A percentile compares a stretch with the other conserved stretches of the same genome.
These are phyloP conservation scores for Phytophthora pluvialis DNA, from an alignment of 352 stramenopile genomes.

Conservation along the genomic window DNA sequence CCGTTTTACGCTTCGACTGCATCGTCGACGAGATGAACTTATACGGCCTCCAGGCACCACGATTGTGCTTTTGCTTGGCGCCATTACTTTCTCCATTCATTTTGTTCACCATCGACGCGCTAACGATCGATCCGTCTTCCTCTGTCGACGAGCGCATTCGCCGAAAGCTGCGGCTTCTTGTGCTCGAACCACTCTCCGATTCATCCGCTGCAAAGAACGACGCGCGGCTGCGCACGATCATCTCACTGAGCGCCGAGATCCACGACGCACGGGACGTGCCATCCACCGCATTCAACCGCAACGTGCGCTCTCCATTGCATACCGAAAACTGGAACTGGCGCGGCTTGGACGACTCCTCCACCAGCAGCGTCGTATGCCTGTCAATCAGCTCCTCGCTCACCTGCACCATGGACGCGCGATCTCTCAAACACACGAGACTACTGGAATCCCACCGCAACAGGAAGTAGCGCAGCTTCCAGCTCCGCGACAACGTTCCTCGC, in stretches of 20 bases:
- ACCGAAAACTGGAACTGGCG: slow-evolving; percentile 87
- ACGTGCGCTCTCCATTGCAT: slow-evolving; percentile 68
- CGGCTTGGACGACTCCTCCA: slow-evolving; percentile 65
- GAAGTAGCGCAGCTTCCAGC: slow-evolving; percentile 89
- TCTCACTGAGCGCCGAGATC: slow-evolving; percentile 79
- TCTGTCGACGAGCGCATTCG: slow-evolving; percentile 65
- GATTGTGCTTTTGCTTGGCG: slow-evolving; percentile 30
- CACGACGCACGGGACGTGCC: slow-evolving; percentile 58
- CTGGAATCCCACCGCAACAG: slow-evolving; percentile 73
- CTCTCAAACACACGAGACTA: slow-evolving; percentile 77
- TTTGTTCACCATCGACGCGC: slow-evolving; percentile 38
- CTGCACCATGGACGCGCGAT: slow-evolving; percentile 75
- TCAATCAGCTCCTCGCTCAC: slow-evolving; percentile 76
- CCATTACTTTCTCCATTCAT: slow-evolving; percentile 30
- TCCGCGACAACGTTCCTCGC: slow-evolving; percentile 69
- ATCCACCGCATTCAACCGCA: slow-evolving; percentile 80
- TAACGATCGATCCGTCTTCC: slow-evolving; percentile 53
- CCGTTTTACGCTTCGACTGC: slow-evolving; percentile 55
- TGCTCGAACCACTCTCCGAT: slow-evolving; percentile 58
- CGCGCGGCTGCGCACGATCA: slow-evolving; percentile 79
- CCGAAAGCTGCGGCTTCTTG: slow-evolving; percentile 51
- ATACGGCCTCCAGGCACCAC: slow-evolving; percentile 74
- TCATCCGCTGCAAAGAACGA: slow-evolving; percentile 83
- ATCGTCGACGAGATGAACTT: slow-evolving; percentile 82
- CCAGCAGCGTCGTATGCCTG: slow-evolving; percentile 71